These are phyloP conservation scores for Fulvia fulva DNA, from an alignment of 2,329 filamentous ascomycete species.

Conservation along the genomic window DNA sequence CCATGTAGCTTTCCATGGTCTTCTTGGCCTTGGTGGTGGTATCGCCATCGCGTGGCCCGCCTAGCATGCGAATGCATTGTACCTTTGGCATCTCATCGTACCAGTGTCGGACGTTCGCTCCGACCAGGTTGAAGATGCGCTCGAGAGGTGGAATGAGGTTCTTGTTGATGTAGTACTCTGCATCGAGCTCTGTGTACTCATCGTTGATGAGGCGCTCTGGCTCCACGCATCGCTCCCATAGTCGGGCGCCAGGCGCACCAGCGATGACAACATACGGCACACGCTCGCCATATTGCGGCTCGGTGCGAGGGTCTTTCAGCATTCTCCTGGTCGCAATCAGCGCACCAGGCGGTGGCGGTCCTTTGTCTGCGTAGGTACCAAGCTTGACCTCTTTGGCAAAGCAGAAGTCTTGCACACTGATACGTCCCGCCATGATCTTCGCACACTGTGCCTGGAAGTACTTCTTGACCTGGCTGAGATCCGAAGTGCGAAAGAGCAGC, in stretches of 20 bases:
- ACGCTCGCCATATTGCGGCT: conserved; percentile 92
- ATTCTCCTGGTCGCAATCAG: conserved; percentile 82
- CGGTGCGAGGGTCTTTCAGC: conserved; percentile 77
- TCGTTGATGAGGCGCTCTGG: conserved; percentile 77
- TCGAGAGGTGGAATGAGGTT: conserved; percentile 93
- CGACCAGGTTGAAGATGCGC: conserved; percentile 93
- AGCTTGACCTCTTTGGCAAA: conserved; percentile 90
- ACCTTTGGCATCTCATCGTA: conserved; percentile 96
- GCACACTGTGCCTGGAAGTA: conserved; percentile 88
- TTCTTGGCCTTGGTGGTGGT: conserved; percentile 39
- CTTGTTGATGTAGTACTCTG: conserved; percentile 95
- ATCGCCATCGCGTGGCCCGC: conserved; percentile 21
- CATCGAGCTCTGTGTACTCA: conserved; percentile 75
- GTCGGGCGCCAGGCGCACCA: conserved; percentile 76
- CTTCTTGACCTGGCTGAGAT: conserved; percentile 79
- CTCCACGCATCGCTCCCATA: conserved; percentile 85
- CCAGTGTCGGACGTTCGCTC: conserved; percentile 85
- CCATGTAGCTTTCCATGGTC: conserved; percentile 94
- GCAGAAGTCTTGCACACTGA: conserved; percentile 93
- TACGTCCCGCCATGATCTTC: conserved; percentile 84
- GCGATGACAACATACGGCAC: conserved; percentile 92
- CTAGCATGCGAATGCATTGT: conserved; percentile 66
- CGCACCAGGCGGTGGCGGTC: conserved; percentile 77
- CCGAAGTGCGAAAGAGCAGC: conserved; percentile 82
- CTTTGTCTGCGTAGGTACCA: conserved; percentile 79